Conservation (phyloP, 495 filamentous ascomycete genomes). For the Rhizodiscina lignyota region DNA sequence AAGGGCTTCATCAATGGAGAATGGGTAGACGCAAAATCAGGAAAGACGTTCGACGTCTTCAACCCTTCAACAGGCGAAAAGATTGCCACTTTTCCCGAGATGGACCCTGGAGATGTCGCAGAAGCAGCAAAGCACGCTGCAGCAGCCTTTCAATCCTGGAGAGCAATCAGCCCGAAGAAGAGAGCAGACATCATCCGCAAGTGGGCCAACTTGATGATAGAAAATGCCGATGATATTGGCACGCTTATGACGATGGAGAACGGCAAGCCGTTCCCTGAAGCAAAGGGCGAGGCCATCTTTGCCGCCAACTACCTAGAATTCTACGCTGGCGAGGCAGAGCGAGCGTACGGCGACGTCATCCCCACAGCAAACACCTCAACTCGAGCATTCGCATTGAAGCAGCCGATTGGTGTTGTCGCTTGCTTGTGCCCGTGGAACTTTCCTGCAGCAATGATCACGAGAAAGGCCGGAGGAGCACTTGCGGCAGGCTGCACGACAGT, state of each 20-base stretch:
- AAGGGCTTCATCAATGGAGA: conserved; percentile 42
- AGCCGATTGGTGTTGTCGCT: conserved; percentile 46
- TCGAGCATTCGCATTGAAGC: conserved; percentile 51
- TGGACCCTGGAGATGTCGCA: conserved; percentile 38
- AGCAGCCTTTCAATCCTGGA: conserved; percentile 42
- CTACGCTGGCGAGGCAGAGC: conserved; percentile 48
- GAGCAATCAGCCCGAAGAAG: conserved; percentile 38
- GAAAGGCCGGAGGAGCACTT: conserved; percentile 52
- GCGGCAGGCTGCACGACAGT: conserved; percentile 45
- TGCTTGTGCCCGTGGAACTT: conserved; percentile 51
- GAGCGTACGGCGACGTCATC: conserved; percentile 43
- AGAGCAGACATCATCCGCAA: conserved; percentile 46
- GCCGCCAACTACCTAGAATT: conserved; percentile 29
- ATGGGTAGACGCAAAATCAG: conserved; percentile 46
- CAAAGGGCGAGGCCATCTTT: conserved; percentile 29
- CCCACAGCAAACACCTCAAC: conserved; percentile 37
- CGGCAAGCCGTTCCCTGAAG: conserved; percentile 30
- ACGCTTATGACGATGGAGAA: conserved; percentile 30
- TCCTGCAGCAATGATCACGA: conserved; percentile 38
- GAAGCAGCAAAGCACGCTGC: conserved; percentile 40
- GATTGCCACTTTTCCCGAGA: background rate
- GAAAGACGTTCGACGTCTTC: conserved; percentile 47
- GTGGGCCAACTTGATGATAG: conserved; percentile 23
- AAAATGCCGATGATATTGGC: conserved; percentile 28
- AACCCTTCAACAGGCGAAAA: conserved; percentile 13